phyloP scores from a whole-genome alignment of 345 rosid genomes.

The Salix viminalis region DNA sequence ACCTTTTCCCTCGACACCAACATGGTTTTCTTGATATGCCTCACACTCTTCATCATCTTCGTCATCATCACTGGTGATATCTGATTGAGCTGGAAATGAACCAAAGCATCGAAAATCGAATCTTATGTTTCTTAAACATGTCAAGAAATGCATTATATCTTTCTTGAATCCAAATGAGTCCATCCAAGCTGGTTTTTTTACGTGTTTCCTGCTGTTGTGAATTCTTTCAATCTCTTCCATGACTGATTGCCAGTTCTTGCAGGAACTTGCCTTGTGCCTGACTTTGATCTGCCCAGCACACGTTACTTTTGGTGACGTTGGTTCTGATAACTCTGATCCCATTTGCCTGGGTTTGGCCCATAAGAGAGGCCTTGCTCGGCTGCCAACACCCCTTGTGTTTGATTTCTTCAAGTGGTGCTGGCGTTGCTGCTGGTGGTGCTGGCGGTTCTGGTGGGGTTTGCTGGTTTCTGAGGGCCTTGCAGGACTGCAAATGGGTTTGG shows the following conservation, averaged over 20 bases:
- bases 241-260: slow-evolving; percentile 75
- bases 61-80: slow-evolving; percentile 36
- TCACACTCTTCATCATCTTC: slow-evolving; percentile 45
- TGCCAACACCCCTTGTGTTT: slow-evolving; percentile 21
- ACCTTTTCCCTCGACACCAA: slow-evolving; percentile 3
- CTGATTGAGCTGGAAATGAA: slow-evolving; percentile 46
- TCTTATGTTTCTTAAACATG: slow-evolving; percentile 51
- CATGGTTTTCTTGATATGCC: slow-evolving; percentile 17
- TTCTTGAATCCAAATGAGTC: slow-evolving; percentile 66
- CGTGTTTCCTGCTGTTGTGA: slow-evolving; percentile 39
- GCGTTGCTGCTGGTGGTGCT: slow-evolving; percentile 31
- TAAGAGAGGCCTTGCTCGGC: slow-evolving; percentile 52
- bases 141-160: slow-evolving; percentile 62
- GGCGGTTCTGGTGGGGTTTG: slow-evolving; percentile 39
- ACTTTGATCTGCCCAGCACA: slow-evolving; percentile 96
- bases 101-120: slow-evolving; percentile 71
- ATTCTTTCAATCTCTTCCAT: slow-evolving; percentile 48
- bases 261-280: slow-evolving; percentile 45
- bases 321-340: slow-evolving; percentile 54
- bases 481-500: slow-evolving; percentile 73
- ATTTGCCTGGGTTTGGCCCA: slow-evolving; percentile 61
- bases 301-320: slow-evolving; percentile 85
- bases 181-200: slow-evolving; percentile 40
- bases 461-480: slow-evolving; percentile 45
- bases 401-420: slow-evolving; percentile 37